Evolutionary conservation across 2,329 filamentous ascomycete species (phyloP), one percentile per base, ranked within the genome.

Genomic region (Xylariaceae sp.): DNA sequence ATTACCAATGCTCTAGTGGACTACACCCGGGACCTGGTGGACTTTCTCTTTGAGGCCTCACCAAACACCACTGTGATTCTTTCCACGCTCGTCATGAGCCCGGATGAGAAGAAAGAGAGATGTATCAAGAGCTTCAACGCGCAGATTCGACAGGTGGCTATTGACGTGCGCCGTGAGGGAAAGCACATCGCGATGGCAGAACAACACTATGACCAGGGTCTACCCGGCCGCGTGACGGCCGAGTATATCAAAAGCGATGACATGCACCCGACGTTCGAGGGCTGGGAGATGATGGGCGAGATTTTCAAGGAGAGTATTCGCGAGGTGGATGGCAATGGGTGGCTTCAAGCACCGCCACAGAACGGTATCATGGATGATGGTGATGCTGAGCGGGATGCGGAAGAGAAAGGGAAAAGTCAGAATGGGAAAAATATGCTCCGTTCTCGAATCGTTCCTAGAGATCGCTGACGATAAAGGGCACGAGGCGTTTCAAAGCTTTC

Each of bases 51-150:
- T 43, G 48, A 51, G 22, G 48, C 52, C 4, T 50, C 54, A 9
- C 55, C 55, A 16, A 39, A 38, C 41, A 30, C 53, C 15, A 49
- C 56, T 4, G 46, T 58, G 12, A 52, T 59, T 28, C 40, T 59
- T 42, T 59, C 56, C 17, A 59, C 56, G 24, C 49, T 59, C 8
- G 51, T 58, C 33, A 55, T 45, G 26, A 56, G 52, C 36, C 34
- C 56, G 9, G 45, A 45, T 39, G 43, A 49, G 9, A 40, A 34
- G 9, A 52, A 41, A 24, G 56, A 59, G 41, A 45, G 47, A 11
- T 59, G 56, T 37, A 53, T 59, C 43, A 51, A 49, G 48, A 56
- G 55, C 41, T 33, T 55, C 29, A 59, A 59, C 31, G 56, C 56
- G 30, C 56, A 59, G 50, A 59, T 59, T 33, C 56, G 56, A 3